These are phyloP conservation scores for Saposhnikovia divaricata DNA, from an alignment of 129 eudicot species.

Conservation along the genomic window DNA sequence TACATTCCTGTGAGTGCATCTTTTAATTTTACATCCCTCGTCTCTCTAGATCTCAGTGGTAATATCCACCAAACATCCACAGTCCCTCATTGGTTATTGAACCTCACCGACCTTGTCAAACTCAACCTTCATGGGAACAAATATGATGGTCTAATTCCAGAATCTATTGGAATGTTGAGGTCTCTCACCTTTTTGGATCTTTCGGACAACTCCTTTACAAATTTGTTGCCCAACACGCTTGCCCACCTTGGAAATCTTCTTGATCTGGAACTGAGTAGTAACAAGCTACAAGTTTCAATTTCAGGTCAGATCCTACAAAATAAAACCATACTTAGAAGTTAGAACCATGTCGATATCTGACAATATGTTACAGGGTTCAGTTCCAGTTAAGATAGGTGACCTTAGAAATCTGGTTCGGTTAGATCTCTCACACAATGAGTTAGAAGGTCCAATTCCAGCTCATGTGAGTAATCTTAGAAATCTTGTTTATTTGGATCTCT, in stretches of 20 bases:
- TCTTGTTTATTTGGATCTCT: no score
- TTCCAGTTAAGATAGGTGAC: slow-evolving; percentile 1
- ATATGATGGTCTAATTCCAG: neutral
- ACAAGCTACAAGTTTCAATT: no score
- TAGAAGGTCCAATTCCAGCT: no score
- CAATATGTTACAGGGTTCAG: neutral
- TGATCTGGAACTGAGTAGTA: neutral
- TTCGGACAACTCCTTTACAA: neutral
- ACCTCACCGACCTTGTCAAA: neutral
- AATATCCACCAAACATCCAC: neutral
- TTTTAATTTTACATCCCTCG: no score
- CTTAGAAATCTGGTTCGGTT: neutral
- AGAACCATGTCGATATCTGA: no score
- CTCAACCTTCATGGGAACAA: neutral
- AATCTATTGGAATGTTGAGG: neutral
- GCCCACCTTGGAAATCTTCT: neutral
- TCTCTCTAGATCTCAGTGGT: neutral
- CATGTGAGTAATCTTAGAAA: no score
- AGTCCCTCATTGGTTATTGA: neutral
- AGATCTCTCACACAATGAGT: no score
- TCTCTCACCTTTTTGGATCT: neutral
- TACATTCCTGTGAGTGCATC: no score
- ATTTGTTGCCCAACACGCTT: neutral
- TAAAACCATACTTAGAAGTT: no score
- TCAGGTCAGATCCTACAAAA: no score